These are phyloP conservation scores for Pholiota molesta DNA, from an alignment of 768 basidiomycete species.

Conservation along the genomic window DNA sequence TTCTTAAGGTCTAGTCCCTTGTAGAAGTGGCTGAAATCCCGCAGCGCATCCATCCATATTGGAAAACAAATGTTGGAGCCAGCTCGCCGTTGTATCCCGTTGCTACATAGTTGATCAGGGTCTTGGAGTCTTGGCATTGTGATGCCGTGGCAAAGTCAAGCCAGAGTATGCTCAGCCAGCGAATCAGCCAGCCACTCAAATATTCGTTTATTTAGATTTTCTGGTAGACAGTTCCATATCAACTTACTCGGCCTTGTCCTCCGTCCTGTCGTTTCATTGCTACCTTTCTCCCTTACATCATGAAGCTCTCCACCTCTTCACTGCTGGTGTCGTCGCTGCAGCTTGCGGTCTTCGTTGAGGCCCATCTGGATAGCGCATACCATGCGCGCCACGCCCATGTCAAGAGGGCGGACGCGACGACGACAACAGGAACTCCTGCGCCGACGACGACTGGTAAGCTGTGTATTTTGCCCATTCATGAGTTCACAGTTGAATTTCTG, in stretches of 20 bases:
- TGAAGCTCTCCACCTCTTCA: slow-evolving; percentile 2
- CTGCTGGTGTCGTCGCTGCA: slow-evolving; percentile 7
- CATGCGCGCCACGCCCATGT: slow-evolving; percentile 12
- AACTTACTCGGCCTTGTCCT: background rate
- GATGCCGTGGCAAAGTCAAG: background rate
- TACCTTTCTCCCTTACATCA: background rate
- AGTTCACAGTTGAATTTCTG: background rate
- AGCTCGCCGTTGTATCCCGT: background rate
- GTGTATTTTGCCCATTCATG: too few relatives aligned
- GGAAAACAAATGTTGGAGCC: background rate
- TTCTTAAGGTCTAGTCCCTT: background rate
- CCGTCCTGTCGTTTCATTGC: slow-evolving; percentile 1
- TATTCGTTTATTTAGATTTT: background rate
- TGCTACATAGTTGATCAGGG: background rate
- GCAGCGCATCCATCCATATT: background rate
- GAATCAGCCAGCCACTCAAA: background rate
- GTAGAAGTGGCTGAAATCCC: background rate
- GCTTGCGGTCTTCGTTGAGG: slow-evolving; percentile 3
- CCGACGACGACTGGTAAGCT: background rate
- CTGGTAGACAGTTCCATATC: background rate
- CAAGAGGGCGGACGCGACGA: slow-evolving; percentile 1
- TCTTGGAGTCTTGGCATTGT: background rate
- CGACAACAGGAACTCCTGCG: background rate
- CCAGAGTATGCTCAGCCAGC: too few relatives aligned
- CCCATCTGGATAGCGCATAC: background rate